phyloP scores from a whole-genome alignment of 148 eudicot species.

The Heliosperma pusillum region DNA sequence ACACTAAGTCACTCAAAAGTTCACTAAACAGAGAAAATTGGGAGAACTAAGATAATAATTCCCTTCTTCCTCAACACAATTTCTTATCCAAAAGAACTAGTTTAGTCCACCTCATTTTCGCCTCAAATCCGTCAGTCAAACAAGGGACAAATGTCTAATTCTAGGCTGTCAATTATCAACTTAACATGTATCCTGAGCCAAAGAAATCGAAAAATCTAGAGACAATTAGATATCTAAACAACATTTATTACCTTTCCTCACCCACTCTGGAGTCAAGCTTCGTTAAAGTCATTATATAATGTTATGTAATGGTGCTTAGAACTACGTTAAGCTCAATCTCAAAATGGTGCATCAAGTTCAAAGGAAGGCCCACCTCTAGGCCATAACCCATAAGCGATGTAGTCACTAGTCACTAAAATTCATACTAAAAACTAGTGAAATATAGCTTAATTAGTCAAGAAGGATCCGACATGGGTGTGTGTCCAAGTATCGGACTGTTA shows the following conservation, averaged over 20 bases:
- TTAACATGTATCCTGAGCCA: neutral
- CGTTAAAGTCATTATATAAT: neutral
- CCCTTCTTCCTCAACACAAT: neutral
- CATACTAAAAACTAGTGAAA: neutral
- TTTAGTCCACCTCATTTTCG: neutral
- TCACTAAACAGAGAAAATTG: neutral
- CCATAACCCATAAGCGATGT: neutral
- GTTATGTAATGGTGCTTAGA: neutral
- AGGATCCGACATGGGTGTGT: too few species aligned
- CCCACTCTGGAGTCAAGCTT: too few species aligned
- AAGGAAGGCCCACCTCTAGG: neutral
- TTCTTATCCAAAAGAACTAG: neutral
- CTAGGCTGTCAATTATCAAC: neutral
- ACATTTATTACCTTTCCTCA: neutral
- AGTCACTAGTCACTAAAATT: neutral
- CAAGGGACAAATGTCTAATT: neutral
- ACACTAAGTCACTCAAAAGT: neutral
- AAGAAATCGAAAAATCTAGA: too few species aligned
- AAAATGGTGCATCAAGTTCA: neutral
- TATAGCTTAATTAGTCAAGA: neutral
- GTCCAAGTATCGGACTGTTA: too few species aligned
- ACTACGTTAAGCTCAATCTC: constrained; percentile 7
- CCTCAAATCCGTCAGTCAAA: neutral
- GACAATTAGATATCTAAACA: neutral
- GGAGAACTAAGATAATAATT: neutral